Base-by-base conservation (phyloP, 768 basidiomycete species). In the Lactarius trivialis region DNA sequence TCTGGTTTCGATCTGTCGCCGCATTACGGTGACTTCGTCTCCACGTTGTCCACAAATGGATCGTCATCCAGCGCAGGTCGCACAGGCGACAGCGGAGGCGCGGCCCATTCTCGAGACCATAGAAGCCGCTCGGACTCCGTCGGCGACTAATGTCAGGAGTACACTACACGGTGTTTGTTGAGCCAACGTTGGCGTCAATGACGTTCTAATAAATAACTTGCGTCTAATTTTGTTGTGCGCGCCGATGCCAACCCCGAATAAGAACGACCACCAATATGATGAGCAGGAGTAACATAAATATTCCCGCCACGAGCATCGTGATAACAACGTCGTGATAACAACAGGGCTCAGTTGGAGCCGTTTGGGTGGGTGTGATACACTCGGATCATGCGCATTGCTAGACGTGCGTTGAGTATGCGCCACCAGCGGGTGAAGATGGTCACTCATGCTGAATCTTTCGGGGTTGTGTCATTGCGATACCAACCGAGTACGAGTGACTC, bases 171-270 rank as follows among this genome's bases (percentile, higher is more conserved):
- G 50, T 7, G 39, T 7, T 41, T 66, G 65, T 8, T 64, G 57
- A 3, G 65, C 63, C 21, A 66, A 53, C 3, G 0, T 21, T 4
- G 63, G 65, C 7, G 63, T 60, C 51, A 1, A 28, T 1, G 52
- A 55, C 30, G 2, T 12, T 33, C 34, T 19, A 21, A 60, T 19
- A 15, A n/a, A 24, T 30, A n/a, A n/a, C n/a, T 30, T 30, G 24
- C 24, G 9, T 11, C n/a, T 28, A 41, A 19, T 15, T 32, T 15
- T 7, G 26, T 37, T 54, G 54, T 14, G 9, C 15, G 15, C 8
- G 36, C 1, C 48, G 50, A 39, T 63, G 60, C 26, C n/a, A n/a
- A n/a, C n/a, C n/a, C n/a, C 61, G 61, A 36, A 55, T 26, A 43
- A 67, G 21, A 9, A 65, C 4, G 53, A 56, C 8, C 8, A 28